These are phyloP conservation scores for Calonectria naviculata DNA, from an alignment of 2,329 filamentous ascomycete genomes.

Conservation along the genomic window DNA sequence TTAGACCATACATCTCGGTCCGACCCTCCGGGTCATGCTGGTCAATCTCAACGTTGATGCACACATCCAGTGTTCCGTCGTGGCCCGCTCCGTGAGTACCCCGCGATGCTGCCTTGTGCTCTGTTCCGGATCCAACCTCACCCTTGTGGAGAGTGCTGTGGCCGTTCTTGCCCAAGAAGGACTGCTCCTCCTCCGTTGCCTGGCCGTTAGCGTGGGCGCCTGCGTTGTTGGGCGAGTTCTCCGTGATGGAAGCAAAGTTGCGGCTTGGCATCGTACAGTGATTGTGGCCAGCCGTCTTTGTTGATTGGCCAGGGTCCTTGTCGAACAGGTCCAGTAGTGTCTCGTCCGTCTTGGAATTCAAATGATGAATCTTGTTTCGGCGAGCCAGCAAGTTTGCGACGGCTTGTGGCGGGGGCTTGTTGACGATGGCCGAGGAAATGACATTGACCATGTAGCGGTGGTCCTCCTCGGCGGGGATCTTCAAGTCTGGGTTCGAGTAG, in stretches of 20 bases:
- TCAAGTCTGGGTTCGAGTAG: constrained; percentile 87
- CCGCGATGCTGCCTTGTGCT: constrained; percentile 76
- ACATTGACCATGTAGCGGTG: constrained; percentile 96
- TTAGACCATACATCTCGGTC: constrained; percentile 85
- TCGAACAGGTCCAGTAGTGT: constrained; percentile 94
- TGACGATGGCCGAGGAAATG: constrained; percentile 94
- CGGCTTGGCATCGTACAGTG: constrained; percentile 90
- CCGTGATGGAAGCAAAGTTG: constrained; percentile 91
- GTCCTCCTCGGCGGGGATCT: constrained; percentile 82
- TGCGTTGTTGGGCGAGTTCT: constrained; percentile 77
- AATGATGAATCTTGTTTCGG: constrained; percentile 84
- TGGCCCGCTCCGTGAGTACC: constrained; percentile 65
- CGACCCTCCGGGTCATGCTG: constrained; percentile 83
- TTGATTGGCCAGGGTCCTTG: constrained; percentile 82
- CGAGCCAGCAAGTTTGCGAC: constrained; percentile 92
- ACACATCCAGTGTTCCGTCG: constrained; percentile 79
- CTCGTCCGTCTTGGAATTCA: constrained; percentile 83
- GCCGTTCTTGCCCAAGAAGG: constrained; percentile 66
- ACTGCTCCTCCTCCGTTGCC: constrained; percentile 31
- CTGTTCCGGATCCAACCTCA: constrained; percentile 82
- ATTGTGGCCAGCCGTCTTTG: constrained; percentile 81
- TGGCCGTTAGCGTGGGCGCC: constrained; percentile 38
- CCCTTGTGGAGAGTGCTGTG: constrained; percentile 80
- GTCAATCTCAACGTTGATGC: constrained; percentile 87
- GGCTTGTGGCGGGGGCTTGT: constrained; percentile 88